Base-by-base conservation (phyloP, 306 rosid genomes). In the Corylus avellana region DNA sequence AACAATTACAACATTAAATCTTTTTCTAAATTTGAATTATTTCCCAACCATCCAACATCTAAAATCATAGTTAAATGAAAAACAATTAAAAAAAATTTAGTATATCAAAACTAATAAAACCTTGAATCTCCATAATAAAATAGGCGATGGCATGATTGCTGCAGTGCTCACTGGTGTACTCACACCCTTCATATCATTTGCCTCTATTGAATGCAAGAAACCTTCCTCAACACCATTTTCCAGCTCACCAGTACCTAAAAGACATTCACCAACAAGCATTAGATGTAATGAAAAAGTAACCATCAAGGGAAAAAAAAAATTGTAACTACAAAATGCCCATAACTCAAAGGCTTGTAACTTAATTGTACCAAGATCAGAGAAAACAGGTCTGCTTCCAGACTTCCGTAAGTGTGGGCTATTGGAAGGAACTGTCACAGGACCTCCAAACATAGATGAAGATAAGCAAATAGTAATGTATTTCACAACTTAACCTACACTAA, bases 361-460 rank as follows among this genome's bases (percentile, higher is more conserved):
- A 67, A 37, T 7, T 44, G 83, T 91, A 95, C 99, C 97, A 81
- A 87, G 86, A 86, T 91, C 97, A 76, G 89, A 90, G 80, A 93
- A 87, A 77, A 89, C 90, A 81, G 89, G 73, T 89, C 94, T 90
- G 89, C 98, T 95, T 85, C 98, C 96, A 85, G 99, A 93, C 84
- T 93, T 95, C 83, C 98, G 86, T 72, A 95, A 89, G 88, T 93
- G 99, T 12, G 98, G 98, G 86, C 98, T 91, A 75, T 77, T 89
- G 86, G 87, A 78, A 78, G 97, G 88, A 83, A 16, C 89, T 29
- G 88, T 47, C 72, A 50, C 85, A 81, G 78, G 84, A 77, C 91
- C 87, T 86, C 97, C 98, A 76, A 92, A 89, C 98, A 95, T 95
- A 89, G 94, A 93, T 87, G 83, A 82, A 77, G 67, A 78, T 64